Evolutionary conservation across 2,329 filamentous ascomycete species (phyloP).

Genomic region (Hortaea werneckii): DNA sequence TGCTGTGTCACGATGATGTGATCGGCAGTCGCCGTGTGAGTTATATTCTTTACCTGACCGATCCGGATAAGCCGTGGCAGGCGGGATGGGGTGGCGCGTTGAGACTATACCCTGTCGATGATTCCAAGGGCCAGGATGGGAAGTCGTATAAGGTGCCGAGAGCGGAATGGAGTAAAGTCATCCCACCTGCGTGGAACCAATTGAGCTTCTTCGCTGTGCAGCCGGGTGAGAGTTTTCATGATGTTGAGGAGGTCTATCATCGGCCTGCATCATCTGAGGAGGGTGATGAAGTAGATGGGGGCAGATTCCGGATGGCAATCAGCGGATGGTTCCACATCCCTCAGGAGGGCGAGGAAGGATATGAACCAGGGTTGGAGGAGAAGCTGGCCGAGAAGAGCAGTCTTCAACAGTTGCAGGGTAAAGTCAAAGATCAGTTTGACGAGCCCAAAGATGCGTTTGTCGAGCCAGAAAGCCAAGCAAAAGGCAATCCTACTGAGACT

Average conservation of each 20-base stretch:
- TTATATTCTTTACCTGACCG: slow-evolving; percentile 92
- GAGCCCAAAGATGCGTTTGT: slow-evolving; percentile 57
- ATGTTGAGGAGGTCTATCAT: slow-evolving; percentile 95
- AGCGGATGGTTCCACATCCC: slow-evolving; percentile 99
- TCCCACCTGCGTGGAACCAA: slow-evolving; percentile 95
- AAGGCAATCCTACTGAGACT: not conserved
- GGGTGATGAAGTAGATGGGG: slow-evolving; percentile 54
- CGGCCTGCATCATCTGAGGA: slow-evolving; percentile 39
- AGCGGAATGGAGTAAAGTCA: slow-evolving; percentile 68
- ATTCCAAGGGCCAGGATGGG: slow-evolving; percentile 52
- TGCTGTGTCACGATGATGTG: slow-evolving; percentile 96
- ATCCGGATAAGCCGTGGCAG: slow-evolving; percentile 86
- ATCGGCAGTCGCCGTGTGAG: slow-evolving; percentile 93
- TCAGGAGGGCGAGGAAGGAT: slow-evolving; percentile 87
- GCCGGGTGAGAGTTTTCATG: slow-evolving; percentile 97
- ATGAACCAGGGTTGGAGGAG: slow-evolving; percentile 77
- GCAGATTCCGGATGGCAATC: slow-evolving; percentile 88
- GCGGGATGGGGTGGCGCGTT: slow-evolving; percentile 86
- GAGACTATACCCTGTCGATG: slow-evolving; percentile 67
- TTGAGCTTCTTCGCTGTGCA: slow-evolving; percentile 96
- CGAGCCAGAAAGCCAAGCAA: slow-evolving; percentile 10
- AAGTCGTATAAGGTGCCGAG: slow-evolving; percentile 69
- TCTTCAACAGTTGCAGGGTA: slow-evolving; percentile 83
- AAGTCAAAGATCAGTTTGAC: slow-evolving; percentile 74
- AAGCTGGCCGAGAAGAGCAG: slow-evolving; percentile 81